A percentile compares a stretch with the other conserved stretches of the same genome.
These are phyloP conservation scores for Debaryomyces nepalensis DNA, from an alignment of 1,139 yeast genomes.

Conservation along the genomic window DNA sequence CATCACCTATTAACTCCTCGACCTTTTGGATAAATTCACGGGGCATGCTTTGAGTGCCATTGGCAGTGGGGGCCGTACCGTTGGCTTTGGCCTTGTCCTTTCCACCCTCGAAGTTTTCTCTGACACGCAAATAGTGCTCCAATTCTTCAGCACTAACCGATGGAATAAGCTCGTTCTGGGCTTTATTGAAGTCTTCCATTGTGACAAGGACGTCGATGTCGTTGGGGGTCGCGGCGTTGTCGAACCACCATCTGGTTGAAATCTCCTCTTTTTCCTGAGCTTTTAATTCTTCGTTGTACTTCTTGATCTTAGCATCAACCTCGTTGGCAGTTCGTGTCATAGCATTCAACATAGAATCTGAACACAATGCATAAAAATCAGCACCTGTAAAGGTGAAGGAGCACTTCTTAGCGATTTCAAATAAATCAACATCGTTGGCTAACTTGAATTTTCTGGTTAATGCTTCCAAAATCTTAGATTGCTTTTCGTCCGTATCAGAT, in stretches of 20 bases:
- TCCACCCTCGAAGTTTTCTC: slow-evolving; percentile 75
- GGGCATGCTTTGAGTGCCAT: slow-evolving; percentile 3
- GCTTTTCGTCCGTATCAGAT: slow-evolving; percentile 88
- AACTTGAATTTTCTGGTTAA: slow-evolving; percentile 82
- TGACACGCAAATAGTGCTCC: slow-evolving; percentile 74
- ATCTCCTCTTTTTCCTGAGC: slow-evolving; percentile 42
- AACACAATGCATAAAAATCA: slow-evolving; percentile 92
- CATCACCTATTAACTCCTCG: slow-evolving; percentile 16
- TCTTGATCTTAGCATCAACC: slow-evolving; percentile 68
- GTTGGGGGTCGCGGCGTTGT: slow-evolving; percentile 67
- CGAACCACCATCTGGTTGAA: slow-evolving; percentile 90
- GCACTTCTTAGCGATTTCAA: slow-evolving; percentile 67
- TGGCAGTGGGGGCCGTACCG: background rate
- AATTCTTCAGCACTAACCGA: slow-evolving; percentile 89
- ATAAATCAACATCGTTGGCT: slow-evolving; percentile 62
- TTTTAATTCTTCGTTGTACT: slow-evolving; percentile 46
- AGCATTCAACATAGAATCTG: slow-evolving; percentile 94
- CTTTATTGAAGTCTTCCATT: slow-evolving; percentile 74
- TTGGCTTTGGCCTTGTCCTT: slow-evolving; percentile 33
- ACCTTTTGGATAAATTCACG: slow-evolving; percentile 13
- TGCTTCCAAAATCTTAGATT: slow-evolving; percentile 82
- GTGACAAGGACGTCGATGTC: slow-evolving; percentile 74
- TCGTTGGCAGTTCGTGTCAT: slow-evolving; percentile 86
- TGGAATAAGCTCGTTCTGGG: slow-evolving; percentile 73
- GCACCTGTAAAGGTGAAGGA: slow-evolving; percentile 96